These are phyloP conservation scores for Potentilla sterilis DNA, from an alignment of 306 rosid genomes.

Conservation along the genomic window DNA sequence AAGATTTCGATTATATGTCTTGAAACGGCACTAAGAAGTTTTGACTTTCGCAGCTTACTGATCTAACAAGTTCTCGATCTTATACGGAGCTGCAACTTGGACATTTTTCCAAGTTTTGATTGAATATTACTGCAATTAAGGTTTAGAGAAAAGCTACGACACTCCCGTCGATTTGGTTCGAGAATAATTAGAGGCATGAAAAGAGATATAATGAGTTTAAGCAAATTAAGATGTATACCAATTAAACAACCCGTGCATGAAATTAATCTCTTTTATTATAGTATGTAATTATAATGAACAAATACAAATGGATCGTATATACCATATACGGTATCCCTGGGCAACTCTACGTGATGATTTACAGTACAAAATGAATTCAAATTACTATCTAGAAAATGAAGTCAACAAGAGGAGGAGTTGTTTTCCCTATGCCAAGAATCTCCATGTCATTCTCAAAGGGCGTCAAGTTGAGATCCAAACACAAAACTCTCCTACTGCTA, in stretches of 20 bases:
- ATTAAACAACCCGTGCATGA: not conserved
- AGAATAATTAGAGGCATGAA: no score
- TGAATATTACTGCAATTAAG: no score
- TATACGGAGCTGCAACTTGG: not conserved
- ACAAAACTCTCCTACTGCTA: constrained; percentile 41
- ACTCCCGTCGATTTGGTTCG: no score
- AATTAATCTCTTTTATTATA: not conserved
- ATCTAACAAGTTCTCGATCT: no score
- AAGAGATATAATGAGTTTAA: no score
- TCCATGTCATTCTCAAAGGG: constrained; percentile 83
- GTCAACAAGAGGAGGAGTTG: constrained; percentile 48
- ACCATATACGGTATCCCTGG: constrained; percentile 1
- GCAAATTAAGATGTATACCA: not conserved
- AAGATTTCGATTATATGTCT: constrained; percentile 5
- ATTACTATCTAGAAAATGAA: constrained; percentile 37
- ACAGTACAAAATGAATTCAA: constrained; percentile 8
- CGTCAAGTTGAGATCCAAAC: constrained; percentile 84
- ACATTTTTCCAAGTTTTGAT: no score
- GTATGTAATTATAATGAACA: constrained; percentile 7
- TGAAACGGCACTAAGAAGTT: not conserved
- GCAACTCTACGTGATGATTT: constrained; percentile 13
- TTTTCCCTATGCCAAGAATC: constrained; percentile 54
- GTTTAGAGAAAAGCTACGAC: not conserved
- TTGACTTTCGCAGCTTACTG: not conserved
- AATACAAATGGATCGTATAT: constrained; percentile 11